Evolutionary conservation across 164 flowering plant species (phyloP).

Genomic region (Brasenia schreberi): DNA sequence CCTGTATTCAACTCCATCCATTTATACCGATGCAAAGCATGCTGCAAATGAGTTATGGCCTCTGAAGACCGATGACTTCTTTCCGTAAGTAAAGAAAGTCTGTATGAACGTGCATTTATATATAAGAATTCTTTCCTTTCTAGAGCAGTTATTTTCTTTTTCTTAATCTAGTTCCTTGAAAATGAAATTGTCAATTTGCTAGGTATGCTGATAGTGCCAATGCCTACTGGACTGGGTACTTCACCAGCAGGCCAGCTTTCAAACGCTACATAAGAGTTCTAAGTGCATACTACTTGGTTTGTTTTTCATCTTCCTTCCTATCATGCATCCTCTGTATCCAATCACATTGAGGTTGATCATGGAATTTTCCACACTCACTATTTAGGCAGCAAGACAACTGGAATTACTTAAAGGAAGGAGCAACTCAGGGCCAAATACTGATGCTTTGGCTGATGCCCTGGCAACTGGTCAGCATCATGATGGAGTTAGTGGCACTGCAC

Average conservation of each 20-base stretch:
- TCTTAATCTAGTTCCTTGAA: background rate
- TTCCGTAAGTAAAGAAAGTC: slow-evolving; percentile 44
- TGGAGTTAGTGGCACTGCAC: slow-evolving; percentile 82
- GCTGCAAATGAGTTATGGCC: slow-evolving; percentile 70
- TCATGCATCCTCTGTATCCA: background rate
- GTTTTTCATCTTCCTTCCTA: background rate
- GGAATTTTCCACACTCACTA: background rate
- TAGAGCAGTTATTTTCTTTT: background rate
- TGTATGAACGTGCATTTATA: too few species aligned
- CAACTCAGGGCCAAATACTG: slow-evolving; percentile 38
- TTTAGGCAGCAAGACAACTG: slow-evolving; percentile 83
- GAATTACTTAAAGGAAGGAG: slow-evolving; percentile 64
- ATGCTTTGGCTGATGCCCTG: slow-evolving; percentile 67
- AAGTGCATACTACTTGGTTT: slow-evolving; percentile 89
- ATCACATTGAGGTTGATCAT: background rate
- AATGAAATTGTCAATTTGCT: slow-evolving; percentile 1
- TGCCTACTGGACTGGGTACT: slow-evolving; percentile 94
- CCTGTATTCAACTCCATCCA: slow-evolving; percentile 81
- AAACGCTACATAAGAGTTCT: slow-evolving; percentile 60
- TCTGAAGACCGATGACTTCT: slow-evolving; percentile 67
- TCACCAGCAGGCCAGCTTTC: slow-evolving; percentile 82
- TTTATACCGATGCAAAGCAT: slow-evolving; percentile 68
- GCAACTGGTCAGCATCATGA: slow-evolving; percentile 92
- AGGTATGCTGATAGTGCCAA: slow-evolving; percentile 72
- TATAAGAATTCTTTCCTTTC: background rate